Base-by-base conservation (phyloP, 73 alveolate species). In the Tetrahymena borealis region DNA sequence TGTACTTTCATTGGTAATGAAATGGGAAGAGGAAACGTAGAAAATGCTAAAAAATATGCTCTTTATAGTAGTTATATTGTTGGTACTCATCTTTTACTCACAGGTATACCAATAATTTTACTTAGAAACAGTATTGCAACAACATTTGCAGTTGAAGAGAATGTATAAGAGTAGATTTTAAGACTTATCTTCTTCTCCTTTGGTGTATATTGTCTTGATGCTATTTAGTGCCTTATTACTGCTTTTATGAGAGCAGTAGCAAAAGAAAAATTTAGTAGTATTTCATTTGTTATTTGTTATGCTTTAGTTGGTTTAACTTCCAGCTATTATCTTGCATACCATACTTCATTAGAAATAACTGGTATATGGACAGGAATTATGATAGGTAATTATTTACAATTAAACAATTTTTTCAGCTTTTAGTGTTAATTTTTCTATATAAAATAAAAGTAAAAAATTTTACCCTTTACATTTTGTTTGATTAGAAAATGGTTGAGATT, bases 1-100 rank as follows among this genome's bases (percentile, higher is more conserved):
- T 78, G 92, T 18, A 92, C 95, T 16, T 92, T 78, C 78, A 91
- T 90, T 28, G 95, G 95, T 28, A 92, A 92, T 78, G 92, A 42
- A 28, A 92, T 92, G 95, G 95, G 95, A 92, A 90, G 90, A 92
- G 90, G 90, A 4, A 78, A 79, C 18, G 92, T 39, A 3, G 38
- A 92, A 78, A 13, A 39, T 28, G 95, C 95, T n/a, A 92, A 92
- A 35, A 36, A 92, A 92, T 92, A 92, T 78, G 40, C 92, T 32
- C 38, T 79, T 18, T 79, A 33, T 5, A 36, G 77, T 15, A 79
- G 31, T 32, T 79, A 36, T 16, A 38, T 79, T 32, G 16, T 79
- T 7, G 9, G 20, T 28, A 16, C 43, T n/a, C 43, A 79, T 36
- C 20, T 79, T n/a, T 1, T 79, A 16, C 11, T 38, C 4, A 33